phyloP scores from a whole-genome alignment of 2,329 filamentous ascomycete species.

The Paraphaeosphaeria sporulosa region DNA sequence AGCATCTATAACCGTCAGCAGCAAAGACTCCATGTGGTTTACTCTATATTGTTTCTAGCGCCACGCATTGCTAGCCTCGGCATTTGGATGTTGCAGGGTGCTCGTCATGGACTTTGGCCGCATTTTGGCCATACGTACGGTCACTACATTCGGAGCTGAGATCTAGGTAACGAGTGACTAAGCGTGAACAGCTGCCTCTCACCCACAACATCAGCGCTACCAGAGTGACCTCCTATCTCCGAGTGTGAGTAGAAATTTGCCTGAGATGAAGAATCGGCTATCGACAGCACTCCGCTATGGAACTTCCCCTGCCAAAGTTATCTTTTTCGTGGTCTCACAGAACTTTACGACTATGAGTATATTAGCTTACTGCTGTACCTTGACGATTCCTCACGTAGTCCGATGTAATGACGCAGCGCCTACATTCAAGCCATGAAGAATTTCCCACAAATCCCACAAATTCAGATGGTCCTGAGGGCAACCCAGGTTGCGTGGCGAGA shows the following conservation, averaged over 20 bases:
- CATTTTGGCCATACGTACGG: not conserved
- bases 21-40: not conserved
- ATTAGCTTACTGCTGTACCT: not conserved
- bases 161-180: slow-evolving; percentile 5
- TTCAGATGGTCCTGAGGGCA: not conserved
- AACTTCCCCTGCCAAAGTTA: not conserved
- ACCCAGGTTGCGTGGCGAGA: not conserved
- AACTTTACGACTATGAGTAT: not conserved
- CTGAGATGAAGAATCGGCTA: not conserved
- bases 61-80: not conserved
- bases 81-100: too few species aligned
- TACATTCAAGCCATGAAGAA: not conserved
- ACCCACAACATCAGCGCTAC: slow-evolving; percentile 14
- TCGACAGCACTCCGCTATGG: not conserved
- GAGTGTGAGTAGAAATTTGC: not conserved
- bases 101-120: not conserved
- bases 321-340: not conserved
- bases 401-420: not conserved
- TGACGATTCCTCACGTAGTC: not conserved
- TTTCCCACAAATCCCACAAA: not conserved
- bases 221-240: not conserved
- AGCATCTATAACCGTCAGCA: slow-evolving; percentile 4
- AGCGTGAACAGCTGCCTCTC: slow-evolving; percentile 3
- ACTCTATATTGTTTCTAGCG: not conserved
- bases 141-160: slow-evolving; percentile 1